These are phyloP conservation scores for Babesia sp. DNA, from an alignment of 169 alveolate genomes.

Conservation along the genomic window DNA sequence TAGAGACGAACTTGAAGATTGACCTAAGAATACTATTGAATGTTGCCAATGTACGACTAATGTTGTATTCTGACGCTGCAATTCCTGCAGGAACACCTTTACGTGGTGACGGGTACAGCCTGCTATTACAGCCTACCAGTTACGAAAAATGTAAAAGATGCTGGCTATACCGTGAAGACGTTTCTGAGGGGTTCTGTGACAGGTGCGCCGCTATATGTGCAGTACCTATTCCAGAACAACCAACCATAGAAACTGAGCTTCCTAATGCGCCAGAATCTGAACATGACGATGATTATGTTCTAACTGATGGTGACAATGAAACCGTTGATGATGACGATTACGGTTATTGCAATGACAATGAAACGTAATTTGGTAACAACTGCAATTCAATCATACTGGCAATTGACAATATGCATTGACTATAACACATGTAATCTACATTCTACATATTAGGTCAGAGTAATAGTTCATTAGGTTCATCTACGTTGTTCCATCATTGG, in stretches of 20 bases:
- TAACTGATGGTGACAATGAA: background rate
- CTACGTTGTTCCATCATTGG: too few relatives aligned
- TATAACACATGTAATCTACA: too few relatives aligned
- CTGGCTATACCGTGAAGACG: conserved; percentile 61
- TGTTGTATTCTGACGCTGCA: background rate
- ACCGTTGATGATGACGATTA: background rate
- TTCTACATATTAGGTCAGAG: too few relatives aligned
- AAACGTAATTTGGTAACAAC: too few relatives aligned
- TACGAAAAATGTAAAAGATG: conserved; percentile 58
- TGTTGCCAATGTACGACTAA: conserved; percentile 40
- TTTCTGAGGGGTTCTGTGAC: conserved; percentile 42
- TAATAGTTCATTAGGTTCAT: too few relatives aligned
- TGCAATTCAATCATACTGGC: too few relatives aligned
- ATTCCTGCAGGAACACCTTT: background rate
- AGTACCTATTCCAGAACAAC: background rate
- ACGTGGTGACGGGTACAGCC: conserved; percentile 7
- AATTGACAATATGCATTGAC: too few relatives aligned
- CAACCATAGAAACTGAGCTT: background rate
- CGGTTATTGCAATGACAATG: too few relatives aligned
- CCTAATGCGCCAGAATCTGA: background rate
- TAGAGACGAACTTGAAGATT: conserved; percentile 2
- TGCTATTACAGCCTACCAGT: background rate
- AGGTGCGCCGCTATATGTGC: conserved; percentile 17
- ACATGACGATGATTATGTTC: background rate
- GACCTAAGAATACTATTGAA: conserved; percentile 41